phyloP scores from a whole-genome alignment of 768 basidiomycete genomes.

The Chlorophyllum brunneum region DNA sequence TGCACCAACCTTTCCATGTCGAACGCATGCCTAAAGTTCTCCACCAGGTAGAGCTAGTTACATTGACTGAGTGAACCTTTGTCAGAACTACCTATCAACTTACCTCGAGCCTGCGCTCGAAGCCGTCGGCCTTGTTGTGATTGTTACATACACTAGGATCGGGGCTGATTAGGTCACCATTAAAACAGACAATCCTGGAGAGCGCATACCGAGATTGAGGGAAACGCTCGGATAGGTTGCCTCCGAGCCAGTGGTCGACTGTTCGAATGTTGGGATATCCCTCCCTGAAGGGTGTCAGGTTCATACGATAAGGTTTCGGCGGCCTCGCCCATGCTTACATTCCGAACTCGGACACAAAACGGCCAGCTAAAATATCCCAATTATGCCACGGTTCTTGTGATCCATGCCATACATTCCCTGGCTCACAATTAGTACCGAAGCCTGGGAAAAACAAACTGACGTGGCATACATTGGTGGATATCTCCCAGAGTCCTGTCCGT shows the following conservation, averaged over 20 bases:
- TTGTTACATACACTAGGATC: slow-evolving; percentile 54
- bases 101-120: slow-evolving; percentile 79
- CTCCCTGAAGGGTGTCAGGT: slow-evolving; percentile 51
- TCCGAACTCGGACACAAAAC: slow-evolving; percentile 95
- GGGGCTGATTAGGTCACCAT: not conserved
- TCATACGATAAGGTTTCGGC: not conserved
- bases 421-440: not conserved
- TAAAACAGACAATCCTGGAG: not conserved
- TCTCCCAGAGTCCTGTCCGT: slow-evolving; percentile 81
- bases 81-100: slow-evolving; percentile 10
- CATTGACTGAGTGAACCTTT: not conserved
- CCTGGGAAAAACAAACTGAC: slow-evolving; percentile 1
- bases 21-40: slow-evolving; percentile 90
- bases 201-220: slow-evolving; percentile 78
- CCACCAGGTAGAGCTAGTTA: slow-evolving; percentile 78
- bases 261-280: slow-evolving; percentile 88
- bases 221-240: slow-evolving; percentile 66
- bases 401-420: slow-evolving; percentile 94
- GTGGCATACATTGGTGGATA: slow-evolving; percentile 77
- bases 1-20: slow-evolving; percentile 71
- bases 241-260: slow-evolving; percentile 85
- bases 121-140: slow-evolving; percentile 92
- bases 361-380: slow-evolving; percentile 86
- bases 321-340: slow-evolving; percentile 48
- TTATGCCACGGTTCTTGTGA: slow-evolving; percentile 91